Evolutionary conservation across 352 stramenopile species (phyloP).

Genomic region (Globisporangium perplexum): DNA sequence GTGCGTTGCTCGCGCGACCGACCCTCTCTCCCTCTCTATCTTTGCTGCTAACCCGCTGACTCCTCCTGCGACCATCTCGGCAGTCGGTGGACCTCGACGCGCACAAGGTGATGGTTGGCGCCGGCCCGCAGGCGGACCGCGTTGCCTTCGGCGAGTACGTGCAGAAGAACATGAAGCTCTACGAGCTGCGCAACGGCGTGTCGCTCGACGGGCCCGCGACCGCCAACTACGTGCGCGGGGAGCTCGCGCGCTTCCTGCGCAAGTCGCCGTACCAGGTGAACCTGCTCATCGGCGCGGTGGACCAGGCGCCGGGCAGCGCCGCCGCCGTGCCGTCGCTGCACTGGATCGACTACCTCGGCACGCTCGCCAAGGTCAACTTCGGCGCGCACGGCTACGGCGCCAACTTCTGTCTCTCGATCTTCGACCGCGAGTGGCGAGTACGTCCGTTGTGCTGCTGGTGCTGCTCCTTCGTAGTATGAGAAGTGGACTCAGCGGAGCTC

Average conservation of each 20-base stretch:
- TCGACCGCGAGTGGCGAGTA: slow-evolving; percentile 84
- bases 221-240: slow-evolving; percentile 79
- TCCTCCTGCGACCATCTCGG: neutral
- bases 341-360: slow-evolving; percentile 86
- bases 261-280: slow-evolving; percentile 86
- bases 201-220: slow-evolving; percentile 74
- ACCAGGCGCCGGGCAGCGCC: slow-evolving; percentile 25
- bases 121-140: slow-evolving; percentile 74
- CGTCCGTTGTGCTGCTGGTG: slow-evolving; percentile 10
- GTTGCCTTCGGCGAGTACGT: slow-evolving; percentile 84
- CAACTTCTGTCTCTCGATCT: slow-evolving; percentile 85
- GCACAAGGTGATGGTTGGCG: slow-evolving; percentile 79
- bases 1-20: slow-evolving; percentile 34
- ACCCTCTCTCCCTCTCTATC: too few species aligned
- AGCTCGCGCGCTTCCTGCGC: slow-evolving; percentile 76
- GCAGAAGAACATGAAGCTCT: slow-evolving; percentile 91
- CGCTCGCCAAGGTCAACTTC: slow-evolving; percentile 86
- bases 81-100: slow-evolving; percentile 67
- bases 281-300: slow-evolving; percentile 71
- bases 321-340: slow-evolving; percentile 62
- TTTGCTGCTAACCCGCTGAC: neutral
- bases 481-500: neutral
- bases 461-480: too few species aligned
- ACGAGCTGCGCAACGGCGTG: slow-evolving; percentile 85
- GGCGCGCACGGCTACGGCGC: slow-evolving; percentile 80